phyloP scores from a whole-genome alignment of 192 early-diverging fungal species.

The Helicostylum pulchrum region DNA sequence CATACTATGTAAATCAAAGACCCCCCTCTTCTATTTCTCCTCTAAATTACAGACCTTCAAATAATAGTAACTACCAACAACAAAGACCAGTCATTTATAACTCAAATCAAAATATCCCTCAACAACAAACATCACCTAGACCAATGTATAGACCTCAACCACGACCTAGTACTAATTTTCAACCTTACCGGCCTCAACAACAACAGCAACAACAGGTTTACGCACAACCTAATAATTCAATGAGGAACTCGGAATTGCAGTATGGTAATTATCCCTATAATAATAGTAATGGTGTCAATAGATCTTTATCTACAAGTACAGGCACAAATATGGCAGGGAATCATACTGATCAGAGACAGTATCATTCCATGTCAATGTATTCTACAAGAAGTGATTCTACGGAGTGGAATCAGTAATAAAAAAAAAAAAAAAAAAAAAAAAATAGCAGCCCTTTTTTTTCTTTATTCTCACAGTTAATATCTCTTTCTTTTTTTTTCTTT shows the following conservation, averaged over 20 bases:
- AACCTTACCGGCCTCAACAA: neutral
- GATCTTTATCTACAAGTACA: slow-evolving; percentile 1
- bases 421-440: slow-evolving; percentile 1
- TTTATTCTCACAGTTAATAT: neutral
- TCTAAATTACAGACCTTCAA: slow-evolving; percentile 1
- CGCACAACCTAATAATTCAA: neutral
- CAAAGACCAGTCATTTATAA: neutral
- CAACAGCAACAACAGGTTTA: neutral
- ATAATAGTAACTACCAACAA: neutral
- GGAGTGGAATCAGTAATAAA: slow-evolving; percentile 12
- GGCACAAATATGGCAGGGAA: neutral
- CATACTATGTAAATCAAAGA: neutral
- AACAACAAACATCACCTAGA: neutral
- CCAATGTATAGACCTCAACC: neutral
- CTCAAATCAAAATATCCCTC: neutral
- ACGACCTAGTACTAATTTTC: neutral
- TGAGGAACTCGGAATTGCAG: no score
- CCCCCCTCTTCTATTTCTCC: neutral
- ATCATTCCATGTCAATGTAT: slow-evolving; percentile 14
- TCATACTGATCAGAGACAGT: slow-evolving; percentile 12
- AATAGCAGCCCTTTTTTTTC: neutral
- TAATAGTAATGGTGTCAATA: neutral
- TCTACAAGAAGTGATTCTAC: slow-evolving; percentile 8
- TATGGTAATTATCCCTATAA: neutral
- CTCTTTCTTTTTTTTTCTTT: neutral